Base-by-base conservation (phyloP, 495 filamentous ascomycete species). In the Neurospora sp. region DNA sequence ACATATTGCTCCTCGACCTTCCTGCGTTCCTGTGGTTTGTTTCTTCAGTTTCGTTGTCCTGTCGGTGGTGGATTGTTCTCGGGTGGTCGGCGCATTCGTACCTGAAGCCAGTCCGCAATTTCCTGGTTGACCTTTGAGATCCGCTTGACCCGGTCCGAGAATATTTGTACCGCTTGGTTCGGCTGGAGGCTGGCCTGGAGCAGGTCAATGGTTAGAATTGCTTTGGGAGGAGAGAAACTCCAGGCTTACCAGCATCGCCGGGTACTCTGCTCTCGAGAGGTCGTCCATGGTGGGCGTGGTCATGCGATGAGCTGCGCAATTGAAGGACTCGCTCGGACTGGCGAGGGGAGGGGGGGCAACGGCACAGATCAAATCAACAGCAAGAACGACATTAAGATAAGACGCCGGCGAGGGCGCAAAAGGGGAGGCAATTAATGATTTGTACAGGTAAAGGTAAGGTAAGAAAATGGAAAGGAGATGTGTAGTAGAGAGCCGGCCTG, bases 41-140 rank as follows among this genome's bases (percentile, higher is more conserved):
- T 68, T 70, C 73, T 73, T 78, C 74, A 82, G 79, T 69, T 70
- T 76, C 74, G 72, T 69, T 73, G 71, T 74, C 22, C 44, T 70
- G 8, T 22, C 20, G 10, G 22, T 9, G 48, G n/a, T 3, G 35
- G 69, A 59, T 38, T 3, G n/a, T 40, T 73, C 65, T 69, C 38
- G 68, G 71, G 74, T 40, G 65, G 72, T 73, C 69, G 69, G 70
- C 69, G 69, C 48, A 61, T 73, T 68, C 84, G 73, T 91, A 98
- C 96, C 90, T 96, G 93, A 70, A 99, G 87, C 92, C 94, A 99
- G 82, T 98, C 94, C 76, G 96, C 95, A 76, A 99, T 93, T 81
- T 97, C 93, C 75, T 85, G 80, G 84, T 99, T 97, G 85, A 97
- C 85, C 79, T 89, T 92, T 73, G 89, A 88, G 78, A 97, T 95